Evolutionary conservation across 768 basidiomycete species (phyloP).

Genomic region (Termitomyces sp.): DNA sequence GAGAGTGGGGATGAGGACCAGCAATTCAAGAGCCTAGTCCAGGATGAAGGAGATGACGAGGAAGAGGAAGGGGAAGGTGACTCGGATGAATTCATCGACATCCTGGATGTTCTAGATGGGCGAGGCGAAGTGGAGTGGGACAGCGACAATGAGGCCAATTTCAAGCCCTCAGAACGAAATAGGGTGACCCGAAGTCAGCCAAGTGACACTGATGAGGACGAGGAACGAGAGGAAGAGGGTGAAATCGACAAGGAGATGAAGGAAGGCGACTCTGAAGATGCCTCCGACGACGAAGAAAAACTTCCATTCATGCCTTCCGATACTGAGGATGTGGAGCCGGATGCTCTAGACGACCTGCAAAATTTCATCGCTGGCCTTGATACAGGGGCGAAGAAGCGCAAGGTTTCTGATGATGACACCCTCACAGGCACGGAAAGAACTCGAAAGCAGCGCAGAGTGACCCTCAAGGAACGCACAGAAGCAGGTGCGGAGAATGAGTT

Average conservation of each 20-base stretch:
- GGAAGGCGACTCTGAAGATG: constrained; percentile 30
- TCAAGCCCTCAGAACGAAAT: background rate
- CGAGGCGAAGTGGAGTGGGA: constrained; percentile 42
- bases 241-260: constrained; percentile 31
- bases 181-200: background rate
- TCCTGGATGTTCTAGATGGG: constrained; percentile 64
- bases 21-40: constrained; percentile 29
- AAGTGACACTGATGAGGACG: constrained; percentile 12
- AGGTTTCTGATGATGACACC: constrained; percentile 37
- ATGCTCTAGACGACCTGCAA: constrained; percentile 65
- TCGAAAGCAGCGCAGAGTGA: constrained; percentile 49
- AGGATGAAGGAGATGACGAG: constrained; percentile 29
- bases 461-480: constrained; percentile 68
- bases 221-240: constrained; percentile 20
- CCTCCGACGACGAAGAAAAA: constrained; percentile 41
- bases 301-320: constrained; percentile 43
- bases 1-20: constrained; percentile 25
- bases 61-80: constrained; percentile 42
- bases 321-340: constrained; percentile 43
- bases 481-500: constrained; percentile 83
- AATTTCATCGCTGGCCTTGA: constrained; percentile 68
- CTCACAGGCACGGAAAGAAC: constrained; percentile 20
- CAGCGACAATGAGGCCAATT: constrained; percentile 28
- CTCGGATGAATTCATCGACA: constrained; percentile 54
- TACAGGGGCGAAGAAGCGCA: constrained; percentile 61